phyloP scores from a whole-genome alignment of 495 filamentous ascomycete genomes.

The Endocarpon pusillum region DNA sequence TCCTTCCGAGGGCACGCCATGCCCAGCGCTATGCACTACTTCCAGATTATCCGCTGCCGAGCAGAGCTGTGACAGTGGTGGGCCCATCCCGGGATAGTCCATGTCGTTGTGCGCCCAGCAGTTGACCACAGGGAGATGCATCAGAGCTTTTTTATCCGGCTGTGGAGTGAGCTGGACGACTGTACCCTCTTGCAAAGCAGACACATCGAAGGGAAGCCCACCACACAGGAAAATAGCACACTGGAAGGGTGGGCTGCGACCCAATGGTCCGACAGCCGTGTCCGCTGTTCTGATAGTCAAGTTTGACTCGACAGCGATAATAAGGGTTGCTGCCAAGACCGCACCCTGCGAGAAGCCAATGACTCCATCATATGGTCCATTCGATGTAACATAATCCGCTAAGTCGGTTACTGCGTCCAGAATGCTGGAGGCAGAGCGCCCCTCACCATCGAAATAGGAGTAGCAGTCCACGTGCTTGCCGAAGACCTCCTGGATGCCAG shows the following conservation, averaged over 20 bases:
- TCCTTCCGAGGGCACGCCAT: neutral
- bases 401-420: constrained; percentile 11
- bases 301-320: constrained; percentile 22
- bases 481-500: constrained; percentile 7
- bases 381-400: constrained; percentile 11
- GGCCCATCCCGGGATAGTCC: neutral
- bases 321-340: constrained; percentile 19
- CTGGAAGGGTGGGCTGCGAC: constrained; percentile 8
- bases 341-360: constrained; percentile 31
- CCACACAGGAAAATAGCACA: constrained; percentile 15
- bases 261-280: neutral
- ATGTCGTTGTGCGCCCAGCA: neutral
- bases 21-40: neutral
- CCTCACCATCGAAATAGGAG: neutral
- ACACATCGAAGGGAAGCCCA: constrained; percentile 4
- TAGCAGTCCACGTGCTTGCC: neutral
- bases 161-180: too few species aligned
- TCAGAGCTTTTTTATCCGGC: too few species aligned
- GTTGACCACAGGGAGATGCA: neutral
- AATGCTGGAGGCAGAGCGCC: constrained; percentile 4
- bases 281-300: too few species aligned
- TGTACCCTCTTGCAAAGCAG: constrained; percentile 4
- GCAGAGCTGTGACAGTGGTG: neutral
- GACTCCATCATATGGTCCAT: constrained; percentile 30
- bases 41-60: neutral